Evolutionary conservation across 805 yeast genomes (phyloP), one percentile per base, ranked within the genome.

Genomic region (Saturnispora zaruensis): DNA sequence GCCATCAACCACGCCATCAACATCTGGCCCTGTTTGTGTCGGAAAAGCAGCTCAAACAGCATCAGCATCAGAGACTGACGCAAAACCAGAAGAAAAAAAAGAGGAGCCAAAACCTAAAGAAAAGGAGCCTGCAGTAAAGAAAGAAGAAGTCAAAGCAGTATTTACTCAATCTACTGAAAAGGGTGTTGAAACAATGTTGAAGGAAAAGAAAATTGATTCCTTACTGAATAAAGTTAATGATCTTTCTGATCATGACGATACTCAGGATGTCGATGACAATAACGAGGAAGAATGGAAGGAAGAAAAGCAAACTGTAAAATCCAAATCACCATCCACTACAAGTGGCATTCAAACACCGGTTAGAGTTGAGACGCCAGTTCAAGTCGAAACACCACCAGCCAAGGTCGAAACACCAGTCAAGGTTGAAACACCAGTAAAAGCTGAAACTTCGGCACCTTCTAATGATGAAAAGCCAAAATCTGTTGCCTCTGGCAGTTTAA

Each of bases 401-500:
- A 21, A 32, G 25, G 25, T 36, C 32, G 18, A 26, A 18, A 18
- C 26, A 18, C 30, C 33, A 41, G 42, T 40, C 52, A 3, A 49
- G 41, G 26, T 52, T 48, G 51, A 51, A 51, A 18, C 32, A 25
- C 48, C 42, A 28, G 51, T 43, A 38, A 50, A 56, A 33, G 47
- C 53, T 43, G 50, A 42, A 20, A 34, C 42, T 9, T n/a, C 48
- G 5, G 43, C 30, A 13, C 44, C 55, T 4, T 51, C 56, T 16
- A 41, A 65, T 18, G 53, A 59, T 11, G 42, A 62, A 16, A 47
- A 59, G 16, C 50, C 38, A 47, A 57, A 44, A 55, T 52, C 46
- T 20, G 63, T 70, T 26, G 72, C 75, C 25, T 78, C 86, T 18
- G 74, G 84, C 30, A 84, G 89, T 0, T 71, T 86, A 52, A 83